Conservation (phyloP, 176 grass and related monocot genomes). For the Phoenix roebelenii region DNA sequence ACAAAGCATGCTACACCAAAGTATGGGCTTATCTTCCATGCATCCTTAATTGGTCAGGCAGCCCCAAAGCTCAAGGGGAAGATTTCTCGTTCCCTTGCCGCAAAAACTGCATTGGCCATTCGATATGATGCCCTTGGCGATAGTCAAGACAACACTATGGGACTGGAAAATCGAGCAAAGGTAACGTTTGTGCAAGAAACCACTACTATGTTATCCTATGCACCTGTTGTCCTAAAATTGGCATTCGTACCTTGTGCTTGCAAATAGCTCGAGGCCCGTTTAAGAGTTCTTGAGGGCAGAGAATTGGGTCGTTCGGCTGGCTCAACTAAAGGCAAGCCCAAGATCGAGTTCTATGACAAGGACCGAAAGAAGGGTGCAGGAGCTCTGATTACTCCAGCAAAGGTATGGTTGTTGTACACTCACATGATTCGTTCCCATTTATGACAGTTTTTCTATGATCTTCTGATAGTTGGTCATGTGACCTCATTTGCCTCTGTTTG, state of each 20-base stretch:
- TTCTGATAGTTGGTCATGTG: too few relatives aligned
- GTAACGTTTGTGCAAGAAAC: conserved; percentile 21
- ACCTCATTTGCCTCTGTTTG: too few relatives aligned
- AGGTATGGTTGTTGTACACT: conserved; percentile 22
- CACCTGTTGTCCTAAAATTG: background rate
- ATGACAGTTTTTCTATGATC: background rate
- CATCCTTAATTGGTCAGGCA: conserved; percentile 78
- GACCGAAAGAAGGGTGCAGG: conserved; percentile 77
- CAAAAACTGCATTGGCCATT: conserved; percentile 73
- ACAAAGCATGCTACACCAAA: conserved; percentile 86
- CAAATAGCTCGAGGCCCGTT: conserved; percentile 62
- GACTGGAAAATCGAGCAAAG: conserved; percentile 64
- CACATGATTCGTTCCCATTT: background rate
- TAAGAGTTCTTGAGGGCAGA: conserved; percentile 57
- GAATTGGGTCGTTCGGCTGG: conserved; percentile 59
- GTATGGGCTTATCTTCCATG: conserved; percentile 90
- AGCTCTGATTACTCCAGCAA: conserved; percentile 56
- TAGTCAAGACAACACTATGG: conserved; percentile 62
- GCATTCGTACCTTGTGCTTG: background rate
- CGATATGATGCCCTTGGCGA: conserved; percentile 76
- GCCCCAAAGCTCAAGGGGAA: conserved; percentile 71
- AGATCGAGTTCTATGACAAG: conserved; percentile 77
- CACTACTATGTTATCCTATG: too few relatives aligned
- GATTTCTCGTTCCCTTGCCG: conserved; percentile 80
- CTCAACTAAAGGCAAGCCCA: conserved; percentile 78